Base-by-base conservation (phyloP, 768 basidiomycete genomes). In the Mycena galericulata region DNA sequence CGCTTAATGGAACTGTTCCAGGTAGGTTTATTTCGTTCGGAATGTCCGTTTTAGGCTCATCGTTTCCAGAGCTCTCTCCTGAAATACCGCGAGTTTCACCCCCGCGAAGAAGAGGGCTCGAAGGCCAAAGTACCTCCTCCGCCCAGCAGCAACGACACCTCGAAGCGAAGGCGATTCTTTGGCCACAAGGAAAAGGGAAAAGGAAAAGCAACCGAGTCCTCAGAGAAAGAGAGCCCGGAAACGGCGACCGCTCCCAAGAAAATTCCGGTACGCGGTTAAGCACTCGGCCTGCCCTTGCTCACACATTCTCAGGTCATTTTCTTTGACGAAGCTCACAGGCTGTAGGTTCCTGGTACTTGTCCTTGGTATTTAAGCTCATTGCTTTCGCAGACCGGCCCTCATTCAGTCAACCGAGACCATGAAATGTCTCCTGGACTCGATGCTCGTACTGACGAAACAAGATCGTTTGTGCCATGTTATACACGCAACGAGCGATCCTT, bases 391-490 rank as follows among this genome's bases (percentile, higher is more conserved):
- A 51, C 92, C 92, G 0, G 85, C 89, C 7, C 82, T 95, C 46
- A 92, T 95, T 45, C 89, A 92, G 71, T 93, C 92, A 0, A 84
- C 85, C 4, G 92, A 92, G 32, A 87, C 93, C 4, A 93, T 96
- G 92, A 95, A 94, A 76, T 90, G 89, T 69, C 79, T 96, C 18
- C 85, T 96, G 36, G 94, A 95, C 74, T 92, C 93, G 15, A 92
- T 94, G 88, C 87, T 95, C 22, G 94, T 95, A 17, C 81, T 95
- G 61, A 94, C 94, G 34, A 95, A 95, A 80, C 94, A 95, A 77
- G 94, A 95, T 74, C 83, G 91, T n/a, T 78, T 95, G 17, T 92
- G 91, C 73, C 92, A 94, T 74, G 90, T 94, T 73, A 89, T 94
- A 56, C 92, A 94, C 70, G 91, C 91, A 7, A 92, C 92, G 6